Base-by-base conservation (phyloP, 139 green algal genomes). In the Picochlorum sp. region DNA sequence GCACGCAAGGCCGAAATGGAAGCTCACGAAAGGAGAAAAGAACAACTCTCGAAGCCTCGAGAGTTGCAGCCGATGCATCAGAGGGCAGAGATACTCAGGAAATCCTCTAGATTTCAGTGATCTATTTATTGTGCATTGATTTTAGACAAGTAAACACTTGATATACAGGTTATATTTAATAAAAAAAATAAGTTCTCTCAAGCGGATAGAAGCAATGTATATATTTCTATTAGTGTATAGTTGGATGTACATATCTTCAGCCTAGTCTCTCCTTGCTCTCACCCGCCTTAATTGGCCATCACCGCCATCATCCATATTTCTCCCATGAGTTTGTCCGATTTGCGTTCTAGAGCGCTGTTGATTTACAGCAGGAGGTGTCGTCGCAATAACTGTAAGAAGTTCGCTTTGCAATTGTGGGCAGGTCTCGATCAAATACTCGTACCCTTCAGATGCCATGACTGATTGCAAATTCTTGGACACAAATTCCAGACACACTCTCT, bases 361-460 rank as follows among this genome's bases (percentile, higher is more conserved):
- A 7, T 51, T 18, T 6, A 26, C 33, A 7, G 22, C 22, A 8
- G 55, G 55, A 50, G 55, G 55, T 25, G 55, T 35, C 12, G 32
- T 35, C 12, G 55, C 55, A 26, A 61, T 61, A 25, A 68, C 65
- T 29, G 89, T 80, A 39, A 76, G 61, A 35, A 76, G 56, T 63
- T 76, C 69, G 4, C 36, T 45, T 76, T 97, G 88, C 33, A 97
- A 75, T 57, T 83, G 72, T 24, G 90, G 89, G 57, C 89, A 96
- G 49, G 77, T 85, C 33, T 58, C 32, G 10, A 81, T 68, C 83
- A 97, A 90, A 81, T 97, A 88, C 44, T 88, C 72, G 79, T 94
- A 98, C 12, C 90, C 90, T 24, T 96, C 89, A n/a, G 81, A 89
- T 7, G 44, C 56, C 77, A 98, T 96, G 14, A 98, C 91, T 2